Percentiles rank a stretch among this genome's conserved stretches.
These are phyloP conservation scores for Skeletonema potamos DNA, from an alignment of 108 stramenopile species.

Conservation along the genomic window DNA sequence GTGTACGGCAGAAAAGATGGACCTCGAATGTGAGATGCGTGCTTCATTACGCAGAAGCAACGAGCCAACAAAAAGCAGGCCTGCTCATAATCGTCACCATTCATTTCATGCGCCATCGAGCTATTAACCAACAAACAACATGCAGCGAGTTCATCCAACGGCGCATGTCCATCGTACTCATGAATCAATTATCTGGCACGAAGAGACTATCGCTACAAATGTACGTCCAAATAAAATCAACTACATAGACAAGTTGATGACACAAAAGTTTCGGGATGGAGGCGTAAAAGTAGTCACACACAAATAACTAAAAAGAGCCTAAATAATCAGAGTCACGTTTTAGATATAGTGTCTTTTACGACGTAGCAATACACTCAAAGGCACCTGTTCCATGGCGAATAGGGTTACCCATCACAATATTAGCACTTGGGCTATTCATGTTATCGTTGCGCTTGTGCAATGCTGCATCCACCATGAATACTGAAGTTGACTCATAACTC, in stretches of 20 bases:
- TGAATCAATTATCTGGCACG: neutral
- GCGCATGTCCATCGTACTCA: neutral
- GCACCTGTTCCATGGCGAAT: slow-evolving; percentile 93
- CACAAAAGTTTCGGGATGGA: neutral
- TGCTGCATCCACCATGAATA: slow-evolving; percentile 95
- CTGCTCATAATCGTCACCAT: neutral
- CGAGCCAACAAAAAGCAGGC: neutral
- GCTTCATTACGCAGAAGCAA: neutral
- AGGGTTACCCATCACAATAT: slow-evolving; percentile 93
- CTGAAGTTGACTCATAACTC: slow-evolving; percentile 98
- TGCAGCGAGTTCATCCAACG: neutral
- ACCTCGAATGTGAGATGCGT: neutral
- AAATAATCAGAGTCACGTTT: neutral
- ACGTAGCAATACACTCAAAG: slow-evolving; percentile 64
- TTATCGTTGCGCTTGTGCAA: slow-evolving; percentile 66
- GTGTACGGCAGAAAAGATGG: neutral
- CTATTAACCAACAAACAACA: neutral
- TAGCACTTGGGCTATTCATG: slow-evolving; percentile 87
- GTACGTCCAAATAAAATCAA: neutral
- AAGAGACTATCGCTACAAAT: neutral
- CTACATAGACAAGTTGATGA: neutral
- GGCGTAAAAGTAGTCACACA: neutral
- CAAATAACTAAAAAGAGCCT: neutral
- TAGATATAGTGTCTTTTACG: neutral
- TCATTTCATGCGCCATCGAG: neutral